Conservation (phyloP, 768 basidiomycete species). For the Tulasnella sp. region DNA sequence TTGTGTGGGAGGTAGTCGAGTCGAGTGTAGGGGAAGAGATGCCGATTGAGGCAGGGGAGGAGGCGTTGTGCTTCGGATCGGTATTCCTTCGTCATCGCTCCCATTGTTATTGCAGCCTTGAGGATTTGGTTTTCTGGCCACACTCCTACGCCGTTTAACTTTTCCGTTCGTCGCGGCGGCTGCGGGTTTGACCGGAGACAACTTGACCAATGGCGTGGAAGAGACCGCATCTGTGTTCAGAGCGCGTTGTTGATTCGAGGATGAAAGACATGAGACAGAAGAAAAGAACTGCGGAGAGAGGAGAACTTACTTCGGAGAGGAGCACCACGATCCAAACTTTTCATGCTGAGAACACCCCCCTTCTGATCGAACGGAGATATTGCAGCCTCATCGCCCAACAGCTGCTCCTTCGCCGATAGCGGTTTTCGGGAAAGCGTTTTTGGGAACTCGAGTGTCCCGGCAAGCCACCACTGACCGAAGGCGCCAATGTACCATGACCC, state of each 20-base stretch:
- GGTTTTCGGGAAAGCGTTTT: slow-evolving; percentile 29
- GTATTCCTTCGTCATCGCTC: slow-evolving; percentile 13
- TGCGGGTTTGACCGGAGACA: slow-evolving; percentile 57
- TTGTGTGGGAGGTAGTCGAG: slow-evolving; percentile 43
- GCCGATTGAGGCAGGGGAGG: slow-evolving; percentile 82
- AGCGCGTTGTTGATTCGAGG: slow-evolving; percentile 1
- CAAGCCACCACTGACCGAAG: slow-evolving; percentile 89
- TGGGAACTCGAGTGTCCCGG: slow-evolving; percentile 59
- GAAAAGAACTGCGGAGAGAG: slow-evolving; percentile 3
- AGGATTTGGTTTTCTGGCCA: slow-evolving; percentile 38
- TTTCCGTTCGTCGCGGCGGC: slow-evolving; percentile 39
- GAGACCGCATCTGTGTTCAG: not conserved
- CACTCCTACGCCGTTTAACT: slow-evolving; percentile 47
- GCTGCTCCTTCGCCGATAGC: not conserved
- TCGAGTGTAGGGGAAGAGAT: slow-evolving; percentile 66
- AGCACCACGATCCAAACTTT: slow-evolving; percentile 3
- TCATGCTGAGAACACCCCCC: slow-evolving; percentile 50
- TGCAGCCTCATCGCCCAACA: slow-evolving; percentile 19
- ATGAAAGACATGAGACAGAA: not conserved
- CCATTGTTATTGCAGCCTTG: not conserved
- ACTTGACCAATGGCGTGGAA: not conserved
- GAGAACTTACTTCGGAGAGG: not conserved
- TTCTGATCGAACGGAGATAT: slow-evolving; percentile 19
- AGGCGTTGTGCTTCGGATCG: slow-evolving; percentile 62
- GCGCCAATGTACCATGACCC: slow-evolving; percentile 86